Conservation (phyloP, 352 stramenopile genomes). For the Pythium volutum region DNA sequence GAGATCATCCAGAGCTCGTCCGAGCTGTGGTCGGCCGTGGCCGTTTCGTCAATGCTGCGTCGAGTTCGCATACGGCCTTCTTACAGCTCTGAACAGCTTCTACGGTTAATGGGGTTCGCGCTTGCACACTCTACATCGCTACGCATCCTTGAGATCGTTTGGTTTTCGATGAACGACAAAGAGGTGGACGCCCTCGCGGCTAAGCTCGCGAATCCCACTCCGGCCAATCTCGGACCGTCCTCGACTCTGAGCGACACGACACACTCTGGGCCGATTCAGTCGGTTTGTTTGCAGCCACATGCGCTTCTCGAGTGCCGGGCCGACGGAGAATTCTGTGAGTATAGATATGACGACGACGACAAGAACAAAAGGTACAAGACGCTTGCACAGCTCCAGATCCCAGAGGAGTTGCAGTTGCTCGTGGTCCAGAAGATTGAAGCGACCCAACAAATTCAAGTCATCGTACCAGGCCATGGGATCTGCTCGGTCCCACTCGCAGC, state of each 20-base stretch:
- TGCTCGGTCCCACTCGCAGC: background rate
- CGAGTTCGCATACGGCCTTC: background rate
- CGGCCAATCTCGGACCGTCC: background rate
- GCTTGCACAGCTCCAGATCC: background rate
- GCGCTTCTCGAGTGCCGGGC: background rate
- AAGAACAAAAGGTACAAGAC: background rate
- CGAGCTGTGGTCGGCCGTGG: constrained; percentile 7
- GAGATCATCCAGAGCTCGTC: background rate
- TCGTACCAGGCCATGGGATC: constrained; percentile 2
- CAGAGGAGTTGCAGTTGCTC: background rate
- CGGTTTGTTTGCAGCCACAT: background rate
- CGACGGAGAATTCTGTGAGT: background rate
- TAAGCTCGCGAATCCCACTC: background rate
- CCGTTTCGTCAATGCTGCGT: background rate
- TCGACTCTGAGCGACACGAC: background rate
- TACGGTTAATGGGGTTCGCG: background rate
- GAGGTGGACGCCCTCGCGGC: background rate
- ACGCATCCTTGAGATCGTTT: background rate
- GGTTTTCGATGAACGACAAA: background rate
- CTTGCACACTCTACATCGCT: background rate
- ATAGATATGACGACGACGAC: background rate
- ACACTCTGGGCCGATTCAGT: background rate
- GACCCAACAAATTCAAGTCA: background rate
- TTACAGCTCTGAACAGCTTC: background rate
- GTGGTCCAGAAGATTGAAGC: background rate